Base-by-base conservation (phyloP, 805 yeast genomes). In the Candida dendrica region DNA sequence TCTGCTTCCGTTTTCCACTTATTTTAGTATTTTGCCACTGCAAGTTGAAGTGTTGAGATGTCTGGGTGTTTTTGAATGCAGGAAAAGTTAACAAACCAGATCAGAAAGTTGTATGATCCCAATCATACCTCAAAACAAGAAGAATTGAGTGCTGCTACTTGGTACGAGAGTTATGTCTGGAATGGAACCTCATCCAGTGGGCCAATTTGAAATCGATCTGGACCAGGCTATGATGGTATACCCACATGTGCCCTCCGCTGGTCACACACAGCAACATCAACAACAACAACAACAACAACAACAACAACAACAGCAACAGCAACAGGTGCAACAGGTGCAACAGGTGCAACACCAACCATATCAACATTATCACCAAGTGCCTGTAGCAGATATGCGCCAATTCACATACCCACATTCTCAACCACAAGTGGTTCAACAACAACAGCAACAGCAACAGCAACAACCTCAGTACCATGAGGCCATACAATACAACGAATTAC, bases 181-280 rank as follows among this genome's bases (percentile, higher is more conserved):
- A 27, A 27, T 27, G 30, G 30, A n/a, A 4, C n/a, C 5, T 27
- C 8, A 9, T 11, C n/a, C 30, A 5, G 5, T 4, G 4, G n/a
- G 30, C 30, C 30, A 27, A 9, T 20, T 34, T 14, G 37, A 34
- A 17, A 34, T 34, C n/a, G 37, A 34, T 22, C n/a, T 34, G 14
- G 37, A 34, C 37, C 26, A 34, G 37, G 37, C 37, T 7, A 22
- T 34, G 37, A 19, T 5, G 17, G 37, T 34, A 13, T 34, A 34
- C 16, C 37, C 37, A 7, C 37, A 22, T 6, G 24, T 22, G 24
- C 6, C 26, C 9, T 10, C 37, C 20, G n/a, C n/a, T 20, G n/a
- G 26, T n/a, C 27, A 34, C 16, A 6, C n/a, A 4, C 37, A 20
- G 7, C 26, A 20, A 14, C 37, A 34, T 10, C 37, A 19, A 7